Base-by-base conservation (phyloP, 2,329 filamentous ascomycete species). In the Sporothrix dimorphospora region DNA sequence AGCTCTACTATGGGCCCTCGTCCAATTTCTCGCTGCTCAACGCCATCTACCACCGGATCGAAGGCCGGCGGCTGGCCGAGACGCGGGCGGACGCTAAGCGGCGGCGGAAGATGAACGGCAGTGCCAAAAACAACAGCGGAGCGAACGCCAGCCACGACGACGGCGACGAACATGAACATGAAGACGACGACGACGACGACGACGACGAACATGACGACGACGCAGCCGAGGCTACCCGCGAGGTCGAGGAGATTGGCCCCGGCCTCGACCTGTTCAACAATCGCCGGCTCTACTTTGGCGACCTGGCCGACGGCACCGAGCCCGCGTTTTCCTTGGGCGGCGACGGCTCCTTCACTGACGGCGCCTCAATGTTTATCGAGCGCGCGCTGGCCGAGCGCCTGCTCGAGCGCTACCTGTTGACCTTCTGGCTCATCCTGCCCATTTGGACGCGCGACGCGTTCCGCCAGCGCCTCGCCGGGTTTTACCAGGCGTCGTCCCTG, bases 251-350 rank as follows among this genome's bases (percentile, higher is more conserved):
- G 65, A 70, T 75, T 9, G 74, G 74, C 0, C 74, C 74, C 14
- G 73, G 73, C 5, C 73, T 75, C n/a, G 74, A 75, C 68, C 57
- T 74, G 9, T 75, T 75, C 53, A 75, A 73, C 67, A 73, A 67
- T 45, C 73, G 74, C 7, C 69, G 74, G 4, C 72, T 75, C 30
- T 75, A 74, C 71, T 75, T 75, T 73, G 74, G 74, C 63, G 74
- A 75, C 45, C 63, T 75, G 9, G 67, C 69, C 21, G 67, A 69
- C 57, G 71, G 70, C n/a, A 34, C 8, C 34, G 72, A 71, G 24
- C 30, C 49, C 12, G 21, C 55, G 4, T 51, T 66, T 47, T 19
- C 7, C 5, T 3, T 57, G 4, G 66, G 69, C 21, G 61, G 63
- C 53, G 71, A 72, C 49, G 55, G 69, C 40, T 55, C 70, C 8